Conservation (phyloP, 495 filamentous ascomycete genomes). For the Xeromyces bisporus region DNA sequence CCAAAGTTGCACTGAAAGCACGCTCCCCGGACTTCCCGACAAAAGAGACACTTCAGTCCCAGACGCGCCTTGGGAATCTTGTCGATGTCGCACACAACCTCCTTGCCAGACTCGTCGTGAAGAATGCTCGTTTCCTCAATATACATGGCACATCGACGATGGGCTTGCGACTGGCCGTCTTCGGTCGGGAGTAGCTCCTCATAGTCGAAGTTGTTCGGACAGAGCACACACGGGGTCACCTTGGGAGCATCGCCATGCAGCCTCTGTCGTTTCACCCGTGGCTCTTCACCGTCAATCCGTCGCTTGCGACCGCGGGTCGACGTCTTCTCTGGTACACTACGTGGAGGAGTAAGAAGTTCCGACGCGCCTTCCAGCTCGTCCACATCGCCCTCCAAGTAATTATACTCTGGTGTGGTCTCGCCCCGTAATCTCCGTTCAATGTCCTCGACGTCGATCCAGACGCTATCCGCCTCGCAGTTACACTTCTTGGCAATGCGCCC, state of each 20-base stretch:
- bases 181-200: slow-evolving; percentile 77
- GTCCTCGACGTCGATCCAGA: slow-evolving; percentile 92
- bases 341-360: slow-evolving; percentile 64
- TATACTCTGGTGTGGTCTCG: slow-evolving; percentile 76
- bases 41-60: slow-evolving; percentile 87
- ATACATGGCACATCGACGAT: slow-evolving; percentile 78
- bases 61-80: slow-evolving; percentile 73
- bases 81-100: slow-evolving; percentile 59
- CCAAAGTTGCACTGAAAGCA: slow-evolving; percentile 95
- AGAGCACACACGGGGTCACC: slow-evolving; percentile 80
- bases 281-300: slow-evolving; percentile 40
- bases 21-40: slow-evolving; percentile 78
- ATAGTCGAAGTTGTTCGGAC: slow-evolving; percentile 77
- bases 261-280: slow-evolving; percentile 57
- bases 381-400: slow-evolving; percentile 50
- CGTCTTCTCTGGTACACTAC: slow-evolving; percentile 48
- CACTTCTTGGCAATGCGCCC: slow-evolving; percentile 97
- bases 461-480: slow-evolving; percentile 86
- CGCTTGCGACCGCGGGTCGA: slow-evolving; percentile 44
- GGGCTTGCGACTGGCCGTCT: slow-evolving; percentile 63
- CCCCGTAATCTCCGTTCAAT: slow-evolving; percentile 89
- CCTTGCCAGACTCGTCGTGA: slow-evolving; percentile 45
- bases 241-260: slow-evolving; percentile 49
- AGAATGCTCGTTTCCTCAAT: slow-evolving; percentile 82
- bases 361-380: slow-evolving; percentile 42